Evolutionary conservation across 805 yeast genomes (phyloP).

Genomic region (Monosporozyma aquatica): DNA sequence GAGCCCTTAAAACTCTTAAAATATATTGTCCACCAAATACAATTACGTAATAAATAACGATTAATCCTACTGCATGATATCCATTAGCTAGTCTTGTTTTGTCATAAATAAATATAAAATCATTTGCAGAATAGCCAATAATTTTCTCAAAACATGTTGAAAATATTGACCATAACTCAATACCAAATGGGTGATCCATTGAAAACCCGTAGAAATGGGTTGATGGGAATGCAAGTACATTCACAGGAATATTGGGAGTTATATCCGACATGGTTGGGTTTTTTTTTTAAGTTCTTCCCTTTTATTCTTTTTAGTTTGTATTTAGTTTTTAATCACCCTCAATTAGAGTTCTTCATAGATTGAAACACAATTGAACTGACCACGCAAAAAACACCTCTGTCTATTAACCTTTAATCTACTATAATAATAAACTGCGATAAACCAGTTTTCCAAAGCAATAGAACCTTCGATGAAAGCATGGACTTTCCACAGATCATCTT

Average conservation of each 20-base stretch:
- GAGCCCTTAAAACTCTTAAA: conserved; percentile 40
- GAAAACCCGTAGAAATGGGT: conserved; percentile 37
- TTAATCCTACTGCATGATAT: conserved; percentile 47
- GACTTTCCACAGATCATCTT: no score
- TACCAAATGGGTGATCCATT: conserved; percentile 69
- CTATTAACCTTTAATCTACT: no score
- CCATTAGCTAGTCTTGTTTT: conserved; percentile 57
- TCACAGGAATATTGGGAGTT: background rate
- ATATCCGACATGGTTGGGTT: background rate
- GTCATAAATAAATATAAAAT: conserved; percentile 49
- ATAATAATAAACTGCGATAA: no score
- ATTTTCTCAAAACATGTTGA: conserved; percentile 39
- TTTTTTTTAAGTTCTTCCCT: no score
- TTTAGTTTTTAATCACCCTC: no score
- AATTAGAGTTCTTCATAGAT: no score
- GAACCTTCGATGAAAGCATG: no score
- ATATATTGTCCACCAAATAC: conserved; percentile 59
- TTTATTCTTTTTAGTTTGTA: no score
- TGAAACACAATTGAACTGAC: no score
- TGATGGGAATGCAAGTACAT: background rate
- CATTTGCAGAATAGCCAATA: conserved; percentile 49
- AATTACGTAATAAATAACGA: conserved; percentile 47
- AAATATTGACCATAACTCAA: conserved; percentile 55
- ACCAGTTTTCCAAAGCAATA: no score
- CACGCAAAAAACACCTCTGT: no score